Conservation (phyloP, 306 rosid species). For the Cucumis cinereus region DNA sequence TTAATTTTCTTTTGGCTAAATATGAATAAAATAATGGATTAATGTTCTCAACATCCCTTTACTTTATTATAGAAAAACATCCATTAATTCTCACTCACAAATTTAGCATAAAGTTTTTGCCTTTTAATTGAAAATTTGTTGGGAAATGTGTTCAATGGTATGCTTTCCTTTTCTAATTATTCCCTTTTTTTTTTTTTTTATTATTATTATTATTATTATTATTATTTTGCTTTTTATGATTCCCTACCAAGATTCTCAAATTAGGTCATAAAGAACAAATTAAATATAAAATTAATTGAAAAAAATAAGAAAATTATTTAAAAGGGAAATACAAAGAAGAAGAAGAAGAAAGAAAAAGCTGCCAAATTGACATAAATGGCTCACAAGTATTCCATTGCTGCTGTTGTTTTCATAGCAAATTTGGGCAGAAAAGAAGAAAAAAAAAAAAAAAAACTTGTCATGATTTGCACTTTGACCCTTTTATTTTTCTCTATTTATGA, state of each 20-base stretch:
- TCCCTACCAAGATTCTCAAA: constrained; percentile 7
- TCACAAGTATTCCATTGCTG: neutral
- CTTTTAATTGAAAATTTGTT: neutral
- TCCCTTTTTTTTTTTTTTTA: neutral
- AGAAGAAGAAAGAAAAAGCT: neutral
- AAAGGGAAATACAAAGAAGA: neutral
- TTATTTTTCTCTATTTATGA: too few relatives aligned
- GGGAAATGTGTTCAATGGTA: constrained; percentile 1
- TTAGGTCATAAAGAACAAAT: neutral
- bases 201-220: too few relatives aligned
- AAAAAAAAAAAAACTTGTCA: neutral
- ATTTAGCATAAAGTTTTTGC: constrained; percentile 2
- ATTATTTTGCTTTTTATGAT: neutral
- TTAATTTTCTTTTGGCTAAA: neutral
- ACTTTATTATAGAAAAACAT: neutral
- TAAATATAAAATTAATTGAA: neutral
- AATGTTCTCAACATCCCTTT: neutral
- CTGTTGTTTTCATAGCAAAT: neutral
- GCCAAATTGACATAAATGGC: constrained; percentile 4
- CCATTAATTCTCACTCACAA: neutral
- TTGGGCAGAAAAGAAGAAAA: too few relatives aligned
- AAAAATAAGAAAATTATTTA: neutral
- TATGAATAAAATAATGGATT: neutral
- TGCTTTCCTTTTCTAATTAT: neutral
- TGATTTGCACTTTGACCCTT: constrained; percentile 23